Conservation (phyloP, 2,329 filamentous ascomycete species). For the Fusarium sp. region DNA sequence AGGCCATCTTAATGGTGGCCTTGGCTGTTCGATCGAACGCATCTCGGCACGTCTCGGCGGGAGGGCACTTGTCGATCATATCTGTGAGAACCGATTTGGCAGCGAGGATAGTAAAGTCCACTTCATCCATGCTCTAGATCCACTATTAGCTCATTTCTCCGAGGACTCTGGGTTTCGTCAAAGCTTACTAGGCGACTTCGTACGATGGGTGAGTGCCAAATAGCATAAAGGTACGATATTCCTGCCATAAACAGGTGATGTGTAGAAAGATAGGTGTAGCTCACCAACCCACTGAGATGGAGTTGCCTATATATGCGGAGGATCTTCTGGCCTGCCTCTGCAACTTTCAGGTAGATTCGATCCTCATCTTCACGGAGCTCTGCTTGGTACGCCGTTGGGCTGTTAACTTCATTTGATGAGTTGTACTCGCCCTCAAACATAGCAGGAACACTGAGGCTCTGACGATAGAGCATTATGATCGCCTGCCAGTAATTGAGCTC, state of each 20-base stretch:
- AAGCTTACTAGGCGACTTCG: slow-evolving; percentile 82
- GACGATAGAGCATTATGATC: slow-evolving; percentile 93
- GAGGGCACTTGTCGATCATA: slow-evolving; percentile 92
- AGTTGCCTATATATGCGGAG: slow-evolving; percentile 89
- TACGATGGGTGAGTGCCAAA: slow-evolving; percentile 94
- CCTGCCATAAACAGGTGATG: slow-evolving; percentile 98
- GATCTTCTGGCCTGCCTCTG: slow-evolving; percentile 93
- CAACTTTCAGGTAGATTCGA: slow-evolving; percentile 90
- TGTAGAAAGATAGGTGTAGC: slow-evolving; percentile 94
- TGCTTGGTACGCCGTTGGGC: slow-evolving; percentile 67
- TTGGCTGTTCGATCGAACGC: slow-evolving; percentile 96
- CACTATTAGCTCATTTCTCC: slow-evolving; percentile 10
- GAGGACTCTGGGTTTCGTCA: not conserved
- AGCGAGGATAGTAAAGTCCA: slow-evolving; percentile 95
- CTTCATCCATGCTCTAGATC: slow-evolving; percentile 82
- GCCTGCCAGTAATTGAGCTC: slow-evolving; percentile 98
- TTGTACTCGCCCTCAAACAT: slow-evolving; percentile 83
- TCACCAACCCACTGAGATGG: slow-evolving; percentile 87
- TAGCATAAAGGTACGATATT: slow-evolving; percentile 94
- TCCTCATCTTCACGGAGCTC: slow-evolving; percentile 86
- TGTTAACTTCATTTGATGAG: slow-evolving; percentile 71
- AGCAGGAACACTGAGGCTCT: slow-evolving; percentile 86
- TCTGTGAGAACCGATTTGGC: slow-evolving; percentile 93
- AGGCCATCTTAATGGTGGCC: slow-evolving; percentile 94
- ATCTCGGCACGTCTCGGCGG: slow-evolving; percentile 92